Base-by-base conservation (phyloP, 306 rosid genomes). In the Prunus davidiana region DNA sequence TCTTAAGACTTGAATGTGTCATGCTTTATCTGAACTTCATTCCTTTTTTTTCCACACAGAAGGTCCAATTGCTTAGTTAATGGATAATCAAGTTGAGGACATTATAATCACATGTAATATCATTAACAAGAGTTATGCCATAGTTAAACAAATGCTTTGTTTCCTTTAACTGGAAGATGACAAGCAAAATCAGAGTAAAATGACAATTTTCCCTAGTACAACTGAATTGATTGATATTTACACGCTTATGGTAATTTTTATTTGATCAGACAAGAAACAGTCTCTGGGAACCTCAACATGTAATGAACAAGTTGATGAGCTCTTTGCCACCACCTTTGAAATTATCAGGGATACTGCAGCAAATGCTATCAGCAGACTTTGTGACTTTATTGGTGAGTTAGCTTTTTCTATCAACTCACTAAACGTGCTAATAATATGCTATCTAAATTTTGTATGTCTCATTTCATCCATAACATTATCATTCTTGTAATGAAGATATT, bases 271-370 rank as follows among this genome's bases (percentile, higher is more conserved):
- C 61, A 38, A 69, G 70, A 78, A 76, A 73, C 75, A 75, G 65
- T 75, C 72, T 77, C 74, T 20, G 11, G 80, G 64, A 32, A 72
- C 72, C 64, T 52, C 70, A 77, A 52, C 80, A 57, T 16, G 73
- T 64, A 72, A 55, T 75, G 87, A 87, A 57, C 87, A 83, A 76
- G 73, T 81, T 28, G 88, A 87, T 75, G 88, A 82, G 76, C 82
- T 87, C 57, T 87, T 87, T 73, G 78, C 62, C 80, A 82, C 76
- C 71, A 87, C 89, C 76, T 87, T 87, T 38, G 65, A 81, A 76
- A 77, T 80, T 75, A 87, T 82, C 52, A 81, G 78, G 80, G 86
- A 83, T 78, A 54, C 81, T 22, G 51, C 80, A 30, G 69, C 74
- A 50, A 79, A 69, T 75, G 76, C 77, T 64, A 80, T 78, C 82